phyloP scores from a whole-genome alignment of 2,329 filamentous ascomycete genomes.

The Diaporthe nobilis region DNA sequence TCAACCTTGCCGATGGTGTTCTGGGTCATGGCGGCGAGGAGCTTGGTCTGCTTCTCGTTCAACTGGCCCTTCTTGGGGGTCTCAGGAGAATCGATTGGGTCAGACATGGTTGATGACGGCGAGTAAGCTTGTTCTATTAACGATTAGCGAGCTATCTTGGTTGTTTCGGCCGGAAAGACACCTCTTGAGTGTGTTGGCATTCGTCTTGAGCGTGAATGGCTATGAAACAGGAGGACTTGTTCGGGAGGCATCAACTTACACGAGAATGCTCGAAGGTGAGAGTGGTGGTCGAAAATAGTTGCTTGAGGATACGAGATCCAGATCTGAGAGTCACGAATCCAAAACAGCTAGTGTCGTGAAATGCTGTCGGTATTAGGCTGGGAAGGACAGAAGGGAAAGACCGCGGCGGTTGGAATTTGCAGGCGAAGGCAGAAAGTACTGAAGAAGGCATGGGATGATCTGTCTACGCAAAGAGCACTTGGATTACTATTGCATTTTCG shows the following conservation, averaged over 20 bases:
- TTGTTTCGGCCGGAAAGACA: too few relatives aligned
- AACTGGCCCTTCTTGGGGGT: slow-evolving; percentile 34
- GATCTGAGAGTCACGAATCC: not conserved
- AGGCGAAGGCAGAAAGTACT: not conserved
- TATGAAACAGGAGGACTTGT: too few relatives aligned
- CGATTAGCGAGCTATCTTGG: not conserved
- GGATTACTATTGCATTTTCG: not conserved
- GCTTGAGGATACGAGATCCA: not conserved
- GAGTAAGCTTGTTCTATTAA: not conserved
- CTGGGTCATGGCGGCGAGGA: slow-evolving; percentile 40
- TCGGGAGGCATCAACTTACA: not conserved
- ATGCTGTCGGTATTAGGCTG: not conserved
- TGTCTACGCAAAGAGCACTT: not conserved
- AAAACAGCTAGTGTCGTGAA: not conserved
- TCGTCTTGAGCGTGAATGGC: not conserved
- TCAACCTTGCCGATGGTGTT: slow-evolving; percentile 42
- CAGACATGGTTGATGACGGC: slow-evolving; percentile 22
- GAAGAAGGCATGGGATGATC: not conserved
- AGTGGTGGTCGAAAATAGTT: not conserved
- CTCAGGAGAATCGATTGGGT: not conserved
- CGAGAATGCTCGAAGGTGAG: not conserved
- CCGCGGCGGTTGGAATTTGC: not conserved
- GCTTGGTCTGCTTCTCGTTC: slow-evolving; percentile 38
- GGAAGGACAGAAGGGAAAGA: not conserved
- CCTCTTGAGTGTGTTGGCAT: not conserved